Percentiles rank a stretch among this genome's conserved stretches.
These are phyloP conservation scores for Achlya hypogyna DNA, from an alignment of 352 stramenopile species.

Conservation along the genomic window DNA sequence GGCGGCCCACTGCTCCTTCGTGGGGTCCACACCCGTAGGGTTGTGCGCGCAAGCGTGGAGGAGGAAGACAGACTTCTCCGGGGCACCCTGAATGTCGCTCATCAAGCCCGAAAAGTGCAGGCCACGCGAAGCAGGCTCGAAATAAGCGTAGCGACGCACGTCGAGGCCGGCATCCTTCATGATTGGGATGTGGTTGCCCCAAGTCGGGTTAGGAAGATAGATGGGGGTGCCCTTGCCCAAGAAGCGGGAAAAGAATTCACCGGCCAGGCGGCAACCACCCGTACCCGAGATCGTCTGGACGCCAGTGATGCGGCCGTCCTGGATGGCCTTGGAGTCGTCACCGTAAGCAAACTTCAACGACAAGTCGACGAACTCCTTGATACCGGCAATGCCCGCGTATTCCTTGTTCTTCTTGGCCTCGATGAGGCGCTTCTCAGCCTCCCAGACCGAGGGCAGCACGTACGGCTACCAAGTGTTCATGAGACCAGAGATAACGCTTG, in stretches of 20 bases:
- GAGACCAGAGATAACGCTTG: neutral
- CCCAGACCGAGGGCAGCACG: slow-evolving; percentile 93
- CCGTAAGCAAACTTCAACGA: slow-evolving; percentile 96
- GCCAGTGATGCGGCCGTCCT: slow-evolving; percentile 88
- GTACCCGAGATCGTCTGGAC: slow-evolving; percentile 98
- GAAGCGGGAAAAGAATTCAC: slow-evolving; percentile 92
- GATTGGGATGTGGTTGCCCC: slow-evolving; percentile 98
- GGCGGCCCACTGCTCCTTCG: slow-evolving; percentile 96
- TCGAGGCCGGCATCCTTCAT: slow-evolving; percentile 81
- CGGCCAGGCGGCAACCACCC: slow-evolving; percentile 93
- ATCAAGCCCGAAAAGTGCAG: slow-evolving; percentile 93
- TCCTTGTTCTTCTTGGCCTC: slow-evolving; percentile 94
- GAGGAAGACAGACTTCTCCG: slow-evolving; percentile 92
- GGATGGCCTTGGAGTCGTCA: slow-evolving; percentile 86
- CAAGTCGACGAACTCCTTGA: slow-evolving; percentile 93
- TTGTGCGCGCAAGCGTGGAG: slow-evolving; percentile 99
- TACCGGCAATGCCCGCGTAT: slow-evolving; percentile 95
- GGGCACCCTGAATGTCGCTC: slow-evolving; percentile 90
- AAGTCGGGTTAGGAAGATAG: slow-evolving; percentile 98
- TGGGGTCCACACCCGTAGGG: slow-evolving; percentile 97
- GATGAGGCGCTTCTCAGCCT: slow-evolving; percentile 94
- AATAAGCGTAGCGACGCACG: slow-evolving; percentile 77
- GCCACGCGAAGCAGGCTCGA: slow-evolving; percentile 70
- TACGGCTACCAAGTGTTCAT: slow-evolving; percentile 70
- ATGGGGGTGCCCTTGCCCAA: slow-evolving; percentile 82